These are phyloP conservation scores for Hawksworthiomyces lignivorus DNA, from an alignment of 2,329 filamentous ascomycete genomes.

Conservation along the genomic window DNA sequence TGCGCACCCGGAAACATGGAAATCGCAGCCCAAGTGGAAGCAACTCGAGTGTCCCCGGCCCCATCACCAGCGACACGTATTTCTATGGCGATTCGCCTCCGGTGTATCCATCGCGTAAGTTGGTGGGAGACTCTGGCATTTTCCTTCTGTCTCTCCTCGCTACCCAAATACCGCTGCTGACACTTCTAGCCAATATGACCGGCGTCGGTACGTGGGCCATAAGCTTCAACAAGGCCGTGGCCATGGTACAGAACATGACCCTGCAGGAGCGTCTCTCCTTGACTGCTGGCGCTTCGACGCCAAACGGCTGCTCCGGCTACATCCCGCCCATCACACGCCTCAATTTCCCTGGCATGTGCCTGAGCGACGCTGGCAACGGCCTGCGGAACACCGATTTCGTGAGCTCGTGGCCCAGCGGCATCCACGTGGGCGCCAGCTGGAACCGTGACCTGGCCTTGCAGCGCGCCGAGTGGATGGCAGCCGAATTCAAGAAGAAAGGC, in stretches of 20 bases:
- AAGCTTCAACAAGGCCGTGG: slow-evolving; percentile 58
- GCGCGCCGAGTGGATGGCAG: slow-evolving; percentile 66
- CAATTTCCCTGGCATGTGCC: slow-evolving; percentile 36
- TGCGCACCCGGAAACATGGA: slow-evolving; percentile 14
- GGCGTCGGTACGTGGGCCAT: slow-evolving; percentile 59
- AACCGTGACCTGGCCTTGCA: slow-evolving; percentile 61
- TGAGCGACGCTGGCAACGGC: slow-evolving; percentile 37
- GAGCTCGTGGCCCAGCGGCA: slow-evolving; percentile 33
- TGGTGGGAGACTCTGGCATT: not conserved
- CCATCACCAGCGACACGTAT: slow-evolving; percentile 32
- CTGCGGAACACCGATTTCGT: slow-evolving; percentile 35
- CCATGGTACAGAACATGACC: slow-evolving; percentile 63
- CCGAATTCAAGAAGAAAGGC: slow-evolving; percentile 69
- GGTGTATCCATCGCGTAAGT: slow-evolving; percentile 45
- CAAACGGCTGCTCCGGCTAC: slow-evolving; percentile 42
- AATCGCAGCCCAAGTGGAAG: not conserved
- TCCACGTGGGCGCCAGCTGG: slow-evolving; percentile 49
- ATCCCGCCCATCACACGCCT: slow-evolving; percentile 31
- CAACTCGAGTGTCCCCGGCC: not conserved
- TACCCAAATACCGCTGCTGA: not conserved
- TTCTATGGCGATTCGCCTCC: slow-evolving; percentile 45
- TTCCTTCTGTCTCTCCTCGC: not conserved
- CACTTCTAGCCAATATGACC: slow-evolving; percentile 38
- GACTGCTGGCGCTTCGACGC: slow-evolving; percentile 59
- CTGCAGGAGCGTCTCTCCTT: slow-evolving; percentile 70